Evolutionary conservation across 2,329 filamentous ascomycete species (phyloP).

Genomic region (Microdochium trichocladiopsis): DNA sequence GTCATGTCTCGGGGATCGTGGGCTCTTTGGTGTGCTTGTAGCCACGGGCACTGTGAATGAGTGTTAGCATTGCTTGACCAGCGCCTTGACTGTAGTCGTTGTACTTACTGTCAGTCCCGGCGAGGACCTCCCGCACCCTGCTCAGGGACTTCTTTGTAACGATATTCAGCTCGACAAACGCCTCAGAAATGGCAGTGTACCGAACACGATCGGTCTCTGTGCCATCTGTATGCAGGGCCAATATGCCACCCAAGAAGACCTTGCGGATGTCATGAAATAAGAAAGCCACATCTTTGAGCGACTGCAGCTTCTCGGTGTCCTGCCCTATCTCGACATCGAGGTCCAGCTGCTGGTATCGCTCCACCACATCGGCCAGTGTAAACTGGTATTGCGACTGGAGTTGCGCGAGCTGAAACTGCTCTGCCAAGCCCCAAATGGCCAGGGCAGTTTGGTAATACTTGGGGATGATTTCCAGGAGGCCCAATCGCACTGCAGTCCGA

Average conservation of each 20-base stretch:
- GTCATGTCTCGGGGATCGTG: constrained; percentile 68
- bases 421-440: constrained; percentile 64
- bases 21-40: constrained; percentile 49
- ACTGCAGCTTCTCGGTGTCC: constrained; percentile 69
- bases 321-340: constrained; percentile 63
- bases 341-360: constrained; percentile 49
- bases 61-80: constrained; percentile 2
- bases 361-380: constrained; percentile 63
- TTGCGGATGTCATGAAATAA: constrained; percentile 76
- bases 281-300: constrained; percentile 73
- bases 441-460: constrained; percentile 65
- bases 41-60: constrained; percentile 30
- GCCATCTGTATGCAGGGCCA: constrained; percentile 79
- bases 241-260: constrained; percentile 78
- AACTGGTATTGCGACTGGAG: constrained; percentile 89
- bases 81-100: neutral
- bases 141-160: constrained; percentile 56
- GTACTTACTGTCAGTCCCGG: constrained; percentile 70
- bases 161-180: constrained; percentile 58
- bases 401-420: constrained; percentile 78
- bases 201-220: constrained; percentile 68
- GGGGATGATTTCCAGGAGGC: constrained; percentile 63
- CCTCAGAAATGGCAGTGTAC: constrained; percentile 73
- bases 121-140: constrained; percentile 61
- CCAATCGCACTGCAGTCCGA: constrained; percentile 65